Evolutionary conservation across 768 basidiomycete species (phyloP).

Genomic region (Tulasnella sp.): DNA sequence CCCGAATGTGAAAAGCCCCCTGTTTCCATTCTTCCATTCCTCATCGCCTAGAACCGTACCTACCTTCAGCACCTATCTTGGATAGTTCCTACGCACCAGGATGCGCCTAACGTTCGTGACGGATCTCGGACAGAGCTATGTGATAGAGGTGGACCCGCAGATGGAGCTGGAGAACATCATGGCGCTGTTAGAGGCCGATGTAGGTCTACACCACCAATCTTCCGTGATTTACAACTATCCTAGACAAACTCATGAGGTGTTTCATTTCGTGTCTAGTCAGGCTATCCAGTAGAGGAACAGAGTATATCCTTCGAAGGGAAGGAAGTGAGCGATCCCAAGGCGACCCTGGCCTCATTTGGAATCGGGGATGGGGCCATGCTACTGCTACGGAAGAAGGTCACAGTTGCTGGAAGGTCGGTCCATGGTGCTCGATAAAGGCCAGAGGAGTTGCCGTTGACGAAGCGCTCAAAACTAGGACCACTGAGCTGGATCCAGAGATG

Average conservation of each 20-base stretch:
- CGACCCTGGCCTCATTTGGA: conserved; percentile 56
- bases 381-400: conserved; percentile 51
- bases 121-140: conserved; percentile 28
- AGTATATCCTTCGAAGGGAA: conserved; percentile 54
- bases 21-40: too few species aligned
- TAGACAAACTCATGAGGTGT: background rate
- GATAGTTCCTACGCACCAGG: too few species aligned
- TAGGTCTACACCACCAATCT: conserved; percentile 30
- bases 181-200: conserved; percentile 93
- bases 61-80: too few species aligned
- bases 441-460: background rate
- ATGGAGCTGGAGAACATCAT: conserved; percentile 91
- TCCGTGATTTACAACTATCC: background rate
- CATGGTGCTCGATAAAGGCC: background rate
- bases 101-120: conserved; percentile 32
- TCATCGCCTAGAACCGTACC: too few species aligned
- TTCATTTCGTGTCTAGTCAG: conserved; percentile 40
- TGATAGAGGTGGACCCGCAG: conserved; percentile 72
- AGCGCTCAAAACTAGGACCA: conserved; percentile 34
- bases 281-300: conserved; percentile 61
- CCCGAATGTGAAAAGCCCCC: too few species aligned
- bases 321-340: conserved; percentile 53
- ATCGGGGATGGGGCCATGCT: conserved; percentile 53
- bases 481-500: conserved; percentile 79
- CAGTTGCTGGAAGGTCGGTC: conserved; percentile 34